A percentile compares a stretch with the other conserved stretches of the same genome.
Conservation (phyloP, 805 yeast species). For the Sungouiella blattae region DNA sequence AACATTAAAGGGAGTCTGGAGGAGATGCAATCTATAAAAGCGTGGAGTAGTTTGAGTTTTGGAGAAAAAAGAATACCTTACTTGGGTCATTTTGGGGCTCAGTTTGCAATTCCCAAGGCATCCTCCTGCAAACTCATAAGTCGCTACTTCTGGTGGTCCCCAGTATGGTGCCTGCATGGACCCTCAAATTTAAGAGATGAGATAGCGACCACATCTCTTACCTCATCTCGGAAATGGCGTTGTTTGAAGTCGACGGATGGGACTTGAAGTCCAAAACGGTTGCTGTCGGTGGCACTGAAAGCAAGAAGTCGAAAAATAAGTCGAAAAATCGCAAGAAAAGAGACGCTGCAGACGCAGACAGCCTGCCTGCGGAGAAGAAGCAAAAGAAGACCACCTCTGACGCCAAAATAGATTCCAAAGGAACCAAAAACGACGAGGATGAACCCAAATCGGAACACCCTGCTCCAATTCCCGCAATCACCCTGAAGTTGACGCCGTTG, state of each 20-base stretch:
- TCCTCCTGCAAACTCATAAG: no score
- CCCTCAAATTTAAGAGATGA: constrained; percentile 2
- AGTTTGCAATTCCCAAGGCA: no score
- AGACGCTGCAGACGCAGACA: neutral
- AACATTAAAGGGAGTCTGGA: no score
- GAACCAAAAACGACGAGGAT: neutral
- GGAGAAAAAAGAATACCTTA: no score
- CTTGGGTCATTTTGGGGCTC: no score
- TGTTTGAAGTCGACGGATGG: constrained; percentile 86
- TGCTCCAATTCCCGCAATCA: constrained; percentile 14
- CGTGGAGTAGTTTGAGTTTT: no score
- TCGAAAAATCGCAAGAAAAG: constrained; percentile 8
- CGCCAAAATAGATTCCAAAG: neutral
- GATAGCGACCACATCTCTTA: constrained; percentile 1
- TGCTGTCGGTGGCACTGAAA: constrained; percentile 39
- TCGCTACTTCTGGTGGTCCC: no score
- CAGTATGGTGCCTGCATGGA: constrained; percentile 1
- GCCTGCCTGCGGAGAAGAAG: neutral
- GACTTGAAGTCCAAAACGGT: constrained; percentile 53
- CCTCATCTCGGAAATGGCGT: constrained; percentile 64
- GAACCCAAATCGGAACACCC: constrained; percentile 5
- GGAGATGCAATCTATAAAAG: no score
- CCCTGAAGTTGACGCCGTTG: constrained; percentile 68
- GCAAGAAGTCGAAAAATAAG: constrained; percentile 18
- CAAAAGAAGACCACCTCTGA: neutral